phyloP scores from a whole-genome alignment of 208 protist genomes.

The Plasmodiophora brassicae region DNA sequence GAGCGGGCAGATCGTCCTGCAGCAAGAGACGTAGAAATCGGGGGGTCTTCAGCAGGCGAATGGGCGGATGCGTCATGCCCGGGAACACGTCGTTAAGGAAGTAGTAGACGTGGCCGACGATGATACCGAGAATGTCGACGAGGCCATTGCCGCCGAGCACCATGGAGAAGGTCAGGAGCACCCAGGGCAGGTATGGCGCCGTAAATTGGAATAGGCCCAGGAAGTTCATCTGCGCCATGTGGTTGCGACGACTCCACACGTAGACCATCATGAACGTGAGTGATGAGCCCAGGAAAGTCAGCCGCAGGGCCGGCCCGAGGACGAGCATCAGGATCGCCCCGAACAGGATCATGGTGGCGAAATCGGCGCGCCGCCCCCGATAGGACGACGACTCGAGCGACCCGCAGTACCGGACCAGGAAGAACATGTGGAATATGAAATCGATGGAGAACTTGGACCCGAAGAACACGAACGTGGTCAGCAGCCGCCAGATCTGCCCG shows the following conservation, averaged over 20 bases:
- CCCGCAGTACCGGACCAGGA: slow-evolving; percentile 68
- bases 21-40: not conserved
- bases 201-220: slow-evolving; percentile 72
- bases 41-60: slow-evolving; percentile 30
- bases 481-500: slow-evolving; percentile 65
- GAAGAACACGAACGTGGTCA: slow-evolving; percentile 79
- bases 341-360: slow-evolving; percentile 70
- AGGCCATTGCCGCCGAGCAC: slow-evolving; percentile 29
- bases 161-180: slow-evolving; percentile 60
- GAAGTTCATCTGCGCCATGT: slow-evolving; percentile 66
- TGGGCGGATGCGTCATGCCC: slow-evolving; percentile 20
- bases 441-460: slow-evolving; percentile 69
- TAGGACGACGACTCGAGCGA: slow-evolving; percentile 69
- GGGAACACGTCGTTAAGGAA: slow-evolving; percentile 73
- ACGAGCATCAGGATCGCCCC: slow-evolving; percentile 47
- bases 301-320: slow-evolving; percentile 56
- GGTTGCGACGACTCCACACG: slow-evolving; percentile 71
- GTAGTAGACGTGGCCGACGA: slow-evolving; percentile 74
- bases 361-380: slow-evolving; percentile 65
- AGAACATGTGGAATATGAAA: slow-evolving; percentile 81
- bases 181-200: slow-evolving; percentile 76
- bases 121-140: slow-evolving; percentile 67
- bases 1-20: slow-evolving; percentile 17
- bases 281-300: slow-evolving; percentile 68
- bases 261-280: slow-evolving; percentile 77